These are phyloP conservation scores for Euphorbia tirucalli DNA, from an alignment of 345 rosid species.

Conservation along the genomic window DNA sequence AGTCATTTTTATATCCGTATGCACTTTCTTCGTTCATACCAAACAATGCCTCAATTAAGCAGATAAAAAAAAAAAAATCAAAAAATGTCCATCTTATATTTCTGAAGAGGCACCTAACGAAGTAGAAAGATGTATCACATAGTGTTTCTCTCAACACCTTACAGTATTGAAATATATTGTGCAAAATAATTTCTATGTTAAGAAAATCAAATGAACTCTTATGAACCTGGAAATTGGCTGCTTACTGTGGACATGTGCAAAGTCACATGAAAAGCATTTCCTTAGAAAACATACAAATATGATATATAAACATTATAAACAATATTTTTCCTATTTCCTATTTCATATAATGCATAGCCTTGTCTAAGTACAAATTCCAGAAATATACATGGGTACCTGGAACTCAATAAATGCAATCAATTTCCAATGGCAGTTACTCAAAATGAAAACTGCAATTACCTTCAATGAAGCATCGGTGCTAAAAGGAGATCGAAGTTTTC, in stretches of 20 bases:
- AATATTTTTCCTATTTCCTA: background rate
- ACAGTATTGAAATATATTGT: background rate
- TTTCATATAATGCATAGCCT: conserved; percentile 10
- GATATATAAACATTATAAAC: background rate
- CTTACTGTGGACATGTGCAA: background rate
- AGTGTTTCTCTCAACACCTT: background rate
- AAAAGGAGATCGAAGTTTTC: conserved; percentile 93
- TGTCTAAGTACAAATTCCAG: background rate
- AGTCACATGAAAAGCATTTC: background rate
- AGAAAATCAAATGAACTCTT: background rate
- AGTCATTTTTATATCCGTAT: background rate
- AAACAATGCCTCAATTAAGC: background rate
- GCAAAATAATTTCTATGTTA: background rate
- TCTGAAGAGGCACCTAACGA: background rate
- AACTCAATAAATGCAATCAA: background rate
- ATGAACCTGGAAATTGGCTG: background rate
- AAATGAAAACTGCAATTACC: conserved; percentile 37
- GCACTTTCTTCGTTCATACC: background rate
- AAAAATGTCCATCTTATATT: background rate
- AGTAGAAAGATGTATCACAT: background rate
- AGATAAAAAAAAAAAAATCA: too few relatives aligned
- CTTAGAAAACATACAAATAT: background rate
- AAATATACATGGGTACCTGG: background rate
- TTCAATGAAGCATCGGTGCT: conserved; percentile 58
- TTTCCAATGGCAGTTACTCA: background rate